These are phyloP conservation scores for Solanum sitiens DNA, from an alignment of 257 asterid species.

Conservation along the genomic window DNA sequence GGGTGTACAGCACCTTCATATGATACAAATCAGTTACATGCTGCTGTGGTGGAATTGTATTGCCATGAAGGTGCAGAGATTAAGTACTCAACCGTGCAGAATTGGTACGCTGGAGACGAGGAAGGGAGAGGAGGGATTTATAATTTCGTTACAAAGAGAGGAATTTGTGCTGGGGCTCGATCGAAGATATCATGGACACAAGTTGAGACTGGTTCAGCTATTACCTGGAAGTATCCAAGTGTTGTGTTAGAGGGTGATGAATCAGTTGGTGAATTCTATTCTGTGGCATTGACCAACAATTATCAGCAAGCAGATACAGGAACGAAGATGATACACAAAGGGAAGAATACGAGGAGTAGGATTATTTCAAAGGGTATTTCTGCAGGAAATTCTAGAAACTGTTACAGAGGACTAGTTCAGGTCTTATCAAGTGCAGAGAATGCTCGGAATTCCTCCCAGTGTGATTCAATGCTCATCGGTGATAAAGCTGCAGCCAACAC, in stretches of 20 bases:
- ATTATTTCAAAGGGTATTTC: conserved; percentile 93
- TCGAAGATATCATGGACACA: conserved; percentile 98
- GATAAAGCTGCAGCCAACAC: conserved; percentile 84
- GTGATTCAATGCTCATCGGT: conserved; percentile 99
- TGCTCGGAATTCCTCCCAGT: conserved; percentile 71
- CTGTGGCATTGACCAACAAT: conserved; percentile 90
- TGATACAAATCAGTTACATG: conserved; percentile 85
- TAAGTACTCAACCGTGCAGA: conserved; percentile 91
- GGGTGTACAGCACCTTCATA: conserved; percentile 98
- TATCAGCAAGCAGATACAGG: conserved; percentile 97
- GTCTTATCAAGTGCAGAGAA: conserved; percentile 80
- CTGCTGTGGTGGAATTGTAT: conserved; percentile 89
- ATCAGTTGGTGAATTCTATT: conserved; percentile 91
- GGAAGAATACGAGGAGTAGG: conserved; percentile 90
- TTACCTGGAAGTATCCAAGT: conserved; percentile 98
- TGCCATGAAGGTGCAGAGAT: conserved; percentile 79
- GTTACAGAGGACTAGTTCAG: conserved; percentile 89
- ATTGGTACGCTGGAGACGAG: conserved; percentile 97
- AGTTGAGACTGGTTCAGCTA: conserved; percentile 97
- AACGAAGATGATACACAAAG: conserved; percentile 96
- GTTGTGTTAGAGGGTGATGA: conserved; percentile 89
- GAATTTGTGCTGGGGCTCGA: conserved; percentile 64
- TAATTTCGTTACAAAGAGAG: conserved; percentile 90
- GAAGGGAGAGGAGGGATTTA: conserved; percentile 81
- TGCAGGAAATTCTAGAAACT: conserved; percentile 79